Base-by-base conservation (phyloP, 805 yeast species). In the Kluyveromyces lactis region DNA sequence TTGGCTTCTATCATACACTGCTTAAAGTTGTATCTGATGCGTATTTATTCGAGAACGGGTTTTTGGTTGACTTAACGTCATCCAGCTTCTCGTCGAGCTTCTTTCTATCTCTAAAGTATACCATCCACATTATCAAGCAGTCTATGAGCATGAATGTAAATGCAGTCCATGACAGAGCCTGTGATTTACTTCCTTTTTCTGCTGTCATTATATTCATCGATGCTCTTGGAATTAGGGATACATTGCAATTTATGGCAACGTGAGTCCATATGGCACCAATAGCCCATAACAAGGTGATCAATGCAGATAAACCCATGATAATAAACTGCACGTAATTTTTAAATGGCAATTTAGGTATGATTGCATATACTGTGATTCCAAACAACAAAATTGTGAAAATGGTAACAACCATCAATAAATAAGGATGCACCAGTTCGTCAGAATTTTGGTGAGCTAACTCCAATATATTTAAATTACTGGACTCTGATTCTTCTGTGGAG, bases 211-310 rank as follows among this genome's bases (percentile, higher is more conserved):
- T 64, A 0, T 66, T 60, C 71, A 77, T 66, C 15, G 81, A 73
- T 10, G 81, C 67, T 1, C 64, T 56, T 2, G 69, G 68, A 0
- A 75, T 66, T 24, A 78, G 51, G n/a, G 53, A 47, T 6, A 52
- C 48, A 4, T 73, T 67, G 2, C 79, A 60, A 28, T 62, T 62
- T 0, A 69, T 66, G 0, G 81, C 81, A 37, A 78, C 75, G 48
- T 75, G 77, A 36, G 71, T 70, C 64, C 82, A 70, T 73, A 79
- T 77, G 1, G 83, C 66, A 2, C 83, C 83, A 21, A 77, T 57
- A 0, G 82, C 84, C 81, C 83, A 78, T 2, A 77, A 31, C 3
- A 78, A 52, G 4, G 68, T 62, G 33, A 66, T 47, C 0, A 62
- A 42, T 0, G 66, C 55, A 15, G 71, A 58, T 19, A 71, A 43